These are phyloP conservation scores for Diospyros lotus DNA, from an alignment of 148 eudicot species.

Conservation along the genomic window DNA sequence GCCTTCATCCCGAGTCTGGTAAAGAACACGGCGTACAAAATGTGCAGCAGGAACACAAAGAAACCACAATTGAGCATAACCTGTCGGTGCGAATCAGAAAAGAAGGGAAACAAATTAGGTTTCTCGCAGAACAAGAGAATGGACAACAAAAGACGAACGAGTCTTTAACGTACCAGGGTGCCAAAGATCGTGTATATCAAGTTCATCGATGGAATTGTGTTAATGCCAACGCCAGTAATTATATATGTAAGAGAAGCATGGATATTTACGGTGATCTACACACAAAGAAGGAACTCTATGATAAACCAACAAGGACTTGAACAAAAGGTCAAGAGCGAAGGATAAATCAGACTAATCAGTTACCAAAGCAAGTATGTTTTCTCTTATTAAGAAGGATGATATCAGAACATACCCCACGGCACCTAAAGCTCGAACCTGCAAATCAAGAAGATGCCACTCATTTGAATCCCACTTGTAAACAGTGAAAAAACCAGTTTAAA, in stretches of 20 bases:
- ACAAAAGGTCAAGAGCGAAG: neutral
- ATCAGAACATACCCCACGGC: constrained; percentile 72
- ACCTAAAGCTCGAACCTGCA: constrained; percentile 79
- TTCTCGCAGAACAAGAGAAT: neutral
- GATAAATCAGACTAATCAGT: constrained; percentile 11
- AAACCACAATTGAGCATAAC: constrained; percentile 67
- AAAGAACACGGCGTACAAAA: constrained; percentile 73
- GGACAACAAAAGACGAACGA: neutral
- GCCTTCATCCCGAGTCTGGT: constrained; percentile 71
- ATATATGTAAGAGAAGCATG: constrained; percentile 68
- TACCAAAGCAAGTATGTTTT: constrained; percentile 93
- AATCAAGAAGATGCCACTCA: constrained; percentile 6
- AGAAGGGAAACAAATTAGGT: neutral
- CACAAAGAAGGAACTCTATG: constrained; percentile 11
- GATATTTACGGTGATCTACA: constrained; percentile 79
- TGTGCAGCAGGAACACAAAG: constrained; percentile 83
- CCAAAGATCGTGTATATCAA: constrained; percentile 71
- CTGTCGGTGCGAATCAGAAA: constrained; percentile 30
- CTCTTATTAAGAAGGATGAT: constrained; percentile 81
- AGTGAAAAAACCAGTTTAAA: constrained; percentile 5
- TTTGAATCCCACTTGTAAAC: neutral
- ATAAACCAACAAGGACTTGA: neutral
- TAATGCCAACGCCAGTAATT: constrained; percentile 57
- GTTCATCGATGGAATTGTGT: constrained; percentile 70
- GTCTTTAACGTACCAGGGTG: constrained; percentile 47